phyloP scores from a whole-genome alignment of 129 eudicot species.

The Escallonia rubra region DNA sequence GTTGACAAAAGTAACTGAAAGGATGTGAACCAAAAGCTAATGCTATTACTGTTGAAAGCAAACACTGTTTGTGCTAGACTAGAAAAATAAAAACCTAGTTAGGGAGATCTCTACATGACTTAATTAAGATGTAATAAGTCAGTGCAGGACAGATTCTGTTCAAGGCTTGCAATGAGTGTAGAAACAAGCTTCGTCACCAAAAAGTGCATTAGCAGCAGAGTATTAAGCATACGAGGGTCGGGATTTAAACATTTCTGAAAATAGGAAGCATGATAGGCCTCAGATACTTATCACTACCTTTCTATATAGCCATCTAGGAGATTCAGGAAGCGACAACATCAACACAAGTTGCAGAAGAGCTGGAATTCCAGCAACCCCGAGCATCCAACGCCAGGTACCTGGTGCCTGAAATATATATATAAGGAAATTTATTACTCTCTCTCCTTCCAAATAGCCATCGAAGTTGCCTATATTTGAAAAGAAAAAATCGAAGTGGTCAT shows the following conservation, averaged over 20 bases:
- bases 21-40: not conserved
- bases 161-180: not conserved
- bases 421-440: not conserved
- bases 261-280: not conserved
- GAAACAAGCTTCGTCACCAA: not conserved
- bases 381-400: conserved; percentile 88
- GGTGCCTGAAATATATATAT: conserved; percentile 35
- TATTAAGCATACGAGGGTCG: not conserved
- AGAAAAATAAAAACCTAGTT: not conserved
- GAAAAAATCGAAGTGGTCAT: not conserved
- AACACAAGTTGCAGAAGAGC: conserved; percentile 58
- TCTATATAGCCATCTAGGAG: conserved; percentile 78
- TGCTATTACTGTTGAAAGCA: not conserved
- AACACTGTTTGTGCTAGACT: too few species aligned
- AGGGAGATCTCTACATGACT: not conserved
- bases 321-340: conserved; percentile 72
- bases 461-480: not conserved
- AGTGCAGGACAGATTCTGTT: too few species aligned
- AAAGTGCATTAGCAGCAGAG: too few species aligned
- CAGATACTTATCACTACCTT: conserved; percentile 34
- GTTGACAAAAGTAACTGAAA: not conserved
- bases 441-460: not conserved
- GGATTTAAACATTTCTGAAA: not conserved
- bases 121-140: not conserved
- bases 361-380: conserved; percentile 72